Base-by-base conservation (phyloP, 2,329 filamentous ascomycete genomes). In the Bipolaris gigantea region DNA sequence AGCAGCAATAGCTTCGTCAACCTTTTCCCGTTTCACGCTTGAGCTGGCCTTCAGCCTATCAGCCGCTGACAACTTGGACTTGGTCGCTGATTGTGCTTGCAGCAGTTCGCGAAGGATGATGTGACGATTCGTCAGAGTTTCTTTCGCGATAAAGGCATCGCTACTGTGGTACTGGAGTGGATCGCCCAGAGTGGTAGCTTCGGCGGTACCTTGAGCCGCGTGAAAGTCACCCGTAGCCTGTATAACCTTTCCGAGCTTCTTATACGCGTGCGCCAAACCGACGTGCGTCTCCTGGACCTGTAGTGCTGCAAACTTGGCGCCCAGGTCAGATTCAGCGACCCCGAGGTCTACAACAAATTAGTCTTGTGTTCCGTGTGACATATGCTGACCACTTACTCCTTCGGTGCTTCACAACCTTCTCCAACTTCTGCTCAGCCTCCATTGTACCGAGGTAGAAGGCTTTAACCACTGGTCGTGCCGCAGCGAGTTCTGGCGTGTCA, bases 71-170 rank as follows among this genome's bases (percentile, higher is more conserved):
- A 94, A 84, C 74, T 92, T 94, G 75, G 85, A 90, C 59, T 89
- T 86, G 1, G 92, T 92, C 19, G 81, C 81, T 72, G 96, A 89
- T 73, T 97, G 92, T 0, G 94, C 92, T 75, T 97, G 91, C 23
- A 96, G 78, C 55, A 97, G 86, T 70, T 99, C 94, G 55, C 94
- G 91, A 39, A 96, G 88, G 18, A 99, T 83, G 59, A 99, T 96
- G 76, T 99, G 94, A 11, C 94, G 89, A 77, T 99, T 99, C 4
- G 94, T 99, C 59, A 99, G 83, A 10, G 92, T 96, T 73, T 99
- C 94, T 76, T 99, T 99, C 63, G 97, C 94, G 65, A 97, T 96
- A 72, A 97, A 96, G 40, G 94, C 90, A 74, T 99, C 94, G 53
- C 90, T 88, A 40, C 92, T 96, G 76, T 97, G 92, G 72, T 97